A percentile compares a stretch with the other conserved stretches of the same genome.
Evolutionary conservation across 192 early-diverging fungal species (phyloP).

Genomic region (Fimicolochytrium jonesii): DNA sequence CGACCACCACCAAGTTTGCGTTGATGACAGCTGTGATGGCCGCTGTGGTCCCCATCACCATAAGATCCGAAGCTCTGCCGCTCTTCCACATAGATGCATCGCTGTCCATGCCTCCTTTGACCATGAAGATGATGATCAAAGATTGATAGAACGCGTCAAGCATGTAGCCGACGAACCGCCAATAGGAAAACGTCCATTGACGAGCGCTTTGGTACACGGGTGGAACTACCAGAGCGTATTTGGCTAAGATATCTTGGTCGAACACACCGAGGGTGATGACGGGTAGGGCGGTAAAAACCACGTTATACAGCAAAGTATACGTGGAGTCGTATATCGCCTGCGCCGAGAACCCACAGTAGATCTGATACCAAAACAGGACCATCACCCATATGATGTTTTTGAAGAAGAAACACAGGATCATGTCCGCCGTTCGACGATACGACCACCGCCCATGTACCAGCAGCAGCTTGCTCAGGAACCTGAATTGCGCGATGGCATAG

Average conservation of each 20-base stretch:
- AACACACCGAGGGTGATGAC: conserved; percentile 63
- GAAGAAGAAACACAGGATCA: conserved; percentile 91
- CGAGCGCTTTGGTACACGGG: conserved; percentile 76
- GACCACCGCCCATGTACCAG: conserved; percentile 95
- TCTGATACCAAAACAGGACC: conserved; percentile 87
- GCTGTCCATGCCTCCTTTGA: conserved; percentile 49
- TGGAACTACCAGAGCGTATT: conserved; percentile 65
- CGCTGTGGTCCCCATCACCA: conserved; percentile 64
- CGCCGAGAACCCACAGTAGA: conserved; percentile 80
- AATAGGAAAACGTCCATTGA: conserved; percentile 66
- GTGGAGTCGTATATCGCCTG: conserved; percentile 80
- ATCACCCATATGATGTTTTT: conserved; percentile 88
- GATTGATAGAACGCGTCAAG: conserved; percentile 88
- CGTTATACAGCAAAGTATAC: conserved; percentile 79
- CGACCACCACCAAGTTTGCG: conserved; percentile 73
- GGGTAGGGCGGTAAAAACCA: conserved; percentile 82
- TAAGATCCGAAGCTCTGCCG: conserved; percentile 19
- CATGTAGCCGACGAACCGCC: conserved; percentile 78
- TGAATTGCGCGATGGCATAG: conserved; percentile 90
- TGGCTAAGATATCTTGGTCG: conserved; percentile 76
- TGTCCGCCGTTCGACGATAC: conserved; percentile 76
- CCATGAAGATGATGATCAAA: conserved; percentile 65
- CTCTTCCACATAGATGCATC: conserved; percentile 25
- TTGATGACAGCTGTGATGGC: conserved; percentile 68
- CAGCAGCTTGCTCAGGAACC: conserved; percentile 74